Evolutionary conservation across 169 alveolate genomes (phyloP).

Genomic region (Sarcocystis neurona): DNA sequence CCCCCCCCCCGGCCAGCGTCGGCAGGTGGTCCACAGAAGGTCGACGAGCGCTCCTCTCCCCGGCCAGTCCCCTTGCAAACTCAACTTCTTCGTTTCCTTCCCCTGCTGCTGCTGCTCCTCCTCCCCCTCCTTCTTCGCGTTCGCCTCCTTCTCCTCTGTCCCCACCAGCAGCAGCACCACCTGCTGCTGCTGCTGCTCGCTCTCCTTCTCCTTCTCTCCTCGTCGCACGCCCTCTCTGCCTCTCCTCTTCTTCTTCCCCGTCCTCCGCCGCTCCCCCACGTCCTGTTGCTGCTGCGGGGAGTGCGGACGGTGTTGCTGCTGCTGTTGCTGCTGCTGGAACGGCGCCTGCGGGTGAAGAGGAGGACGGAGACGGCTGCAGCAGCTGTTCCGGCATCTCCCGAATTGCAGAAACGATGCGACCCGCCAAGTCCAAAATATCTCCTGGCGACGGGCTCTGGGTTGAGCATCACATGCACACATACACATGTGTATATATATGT

Average conservation of each 20-base stretch:
- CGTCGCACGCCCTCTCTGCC: not conserved
- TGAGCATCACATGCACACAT: not conserved
- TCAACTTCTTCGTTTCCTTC: conserved; percentile 12
- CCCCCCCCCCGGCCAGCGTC: conserved; percentile 25
- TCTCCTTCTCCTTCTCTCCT: not conserved
- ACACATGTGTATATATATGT: not conserved
- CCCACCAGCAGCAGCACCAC: conserved; percentile 11
- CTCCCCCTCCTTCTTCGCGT: conserved; percentile 14
- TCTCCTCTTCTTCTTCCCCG: not conserved
- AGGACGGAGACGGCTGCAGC: not conserved
- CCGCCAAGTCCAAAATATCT: conserved; percentile 49
- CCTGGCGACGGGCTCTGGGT: conserved; percentile 55
- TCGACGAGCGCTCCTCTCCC: conserved; percentile 27
- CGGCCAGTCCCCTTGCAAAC: conserved; percentile 2
- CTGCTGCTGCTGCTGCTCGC: not conserved
- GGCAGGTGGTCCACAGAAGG: conserved; percentile 30
- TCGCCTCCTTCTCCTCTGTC: not conserved
- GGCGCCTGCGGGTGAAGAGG: not conserved
- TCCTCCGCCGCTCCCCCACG: conserved; percentile 14
- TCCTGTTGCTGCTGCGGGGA: conserved; percentile 1
- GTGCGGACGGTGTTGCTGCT: conserved; percentile 38
- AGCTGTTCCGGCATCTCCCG: too few relatives aligned
- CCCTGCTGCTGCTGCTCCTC: conserved; percentile 22
- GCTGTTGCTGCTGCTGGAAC: conserved; percentile 41
- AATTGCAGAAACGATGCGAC: conserved; percentile 42